These are phyloP conservation scores for Rhodocollybia butyracea DNA, from an alignment of 768 basidiomycete species.

Conservation along the genomic window DNA sequence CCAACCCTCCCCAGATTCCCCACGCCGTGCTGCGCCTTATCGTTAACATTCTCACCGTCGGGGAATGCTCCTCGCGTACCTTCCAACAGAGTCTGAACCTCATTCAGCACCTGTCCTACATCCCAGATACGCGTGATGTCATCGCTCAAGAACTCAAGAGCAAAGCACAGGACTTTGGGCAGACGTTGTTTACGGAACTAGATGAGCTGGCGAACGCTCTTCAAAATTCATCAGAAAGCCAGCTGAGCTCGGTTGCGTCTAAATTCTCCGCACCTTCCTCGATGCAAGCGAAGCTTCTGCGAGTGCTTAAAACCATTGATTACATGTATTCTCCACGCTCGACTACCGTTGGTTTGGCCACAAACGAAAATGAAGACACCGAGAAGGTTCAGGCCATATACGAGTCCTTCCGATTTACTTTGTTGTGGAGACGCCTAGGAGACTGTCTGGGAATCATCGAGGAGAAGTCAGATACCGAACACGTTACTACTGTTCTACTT, in stretches of 20 bases:
- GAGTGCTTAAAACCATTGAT: slow-evolving; percentile 96
- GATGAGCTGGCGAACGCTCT: slow-evolving; percentile 70
- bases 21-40: slow-evolving; percentile 83
- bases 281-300: slow-evolving; percentile 91
- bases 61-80: slow-evolving; percentile 94
- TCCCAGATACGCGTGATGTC: slow-evolving; percentile 85
- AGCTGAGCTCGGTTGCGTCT: slow-evolving; percentile 69
- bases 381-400: slow-evolving; percentile 89
- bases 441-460: slow-evolving; percentile 85
- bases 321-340: slow-evolving; percentile 82
- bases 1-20: slow-evolving; percentile 82
- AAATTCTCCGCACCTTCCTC: slow-evolving; percentile 95
- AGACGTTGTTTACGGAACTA: slow-evolving; percentile 69
- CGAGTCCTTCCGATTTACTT: slow-evolving; percentile 85
- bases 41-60: slow-evolving; percentile 95
- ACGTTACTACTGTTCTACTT: slow-evolving; percentile 88
- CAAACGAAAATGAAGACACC: slow-evolving; percentile 45
- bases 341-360: slow-evolving; percentile 31
- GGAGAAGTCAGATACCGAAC: slow-evolving; percentile 73
- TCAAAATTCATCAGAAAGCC: slow-evolving; percentile 50
- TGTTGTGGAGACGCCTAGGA: slow-evolving; percentile 87
- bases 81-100: slow-evolving; percentile 91
- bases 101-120: slow-evolving; percentile 88
- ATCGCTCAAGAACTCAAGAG: slow-evolving; percentile 84
- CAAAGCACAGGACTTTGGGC: slow-evolving; percentile 87